Evolutionary conservation across 805 yeast species (phyloP), one percentile per base, ranked within the genome.

Genomic region (Millerago galiae): DNA sequence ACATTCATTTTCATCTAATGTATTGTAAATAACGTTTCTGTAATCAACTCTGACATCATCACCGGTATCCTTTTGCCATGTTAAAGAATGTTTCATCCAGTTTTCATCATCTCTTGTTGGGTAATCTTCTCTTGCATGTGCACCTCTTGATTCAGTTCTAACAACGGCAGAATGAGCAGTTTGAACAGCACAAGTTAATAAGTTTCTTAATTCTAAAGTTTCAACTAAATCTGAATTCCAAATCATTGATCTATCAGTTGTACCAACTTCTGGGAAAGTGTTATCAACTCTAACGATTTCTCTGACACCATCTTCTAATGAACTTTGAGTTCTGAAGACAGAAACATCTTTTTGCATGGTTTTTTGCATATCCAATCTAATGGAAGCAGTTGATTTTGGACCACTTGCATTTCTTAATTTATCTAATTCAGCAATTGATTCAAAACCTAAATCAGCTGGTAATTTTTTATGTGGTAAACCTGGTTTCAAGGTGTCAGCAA

Each of bases 151-250:
- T 72, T 91, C 99, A 60, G 75, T 82, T 76, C 99, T 87, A 44
- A 88, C 95, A 49, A 93, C 89, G 40, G 99, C 99, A 49, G 95
- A 78, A 52, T 71, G 72, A 28, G 98, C 98, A 41, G 97, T 90
- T 75, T 93, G 99, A 51, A 83, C 80, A 48, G 98, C 98, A 75
- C 97, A 88, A 40, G 98, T 90, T 65, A 91, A 76, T 75, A 91
- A 77, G 81, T 91, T 91, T 69, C 90, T 96, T 64, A 91, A 75
- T 70, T 91, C 99, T 57, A 93, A 74, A 43, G 98, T 86, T 74
- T 91, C 99, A 41, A 90, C 95, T 62, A 91, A 74, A 66, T 91
- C 99, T 39, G 95, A 82, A 77, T 91, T 91, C 99, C 99, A 91
- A 62, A 91, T 90, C 97, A 93, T 88, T 13, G 96, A 88, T 71